phyloP scores from a whole-genome alignment of 768 basidiomycete species.

The Chlorophyllum brunneum region DNA sequence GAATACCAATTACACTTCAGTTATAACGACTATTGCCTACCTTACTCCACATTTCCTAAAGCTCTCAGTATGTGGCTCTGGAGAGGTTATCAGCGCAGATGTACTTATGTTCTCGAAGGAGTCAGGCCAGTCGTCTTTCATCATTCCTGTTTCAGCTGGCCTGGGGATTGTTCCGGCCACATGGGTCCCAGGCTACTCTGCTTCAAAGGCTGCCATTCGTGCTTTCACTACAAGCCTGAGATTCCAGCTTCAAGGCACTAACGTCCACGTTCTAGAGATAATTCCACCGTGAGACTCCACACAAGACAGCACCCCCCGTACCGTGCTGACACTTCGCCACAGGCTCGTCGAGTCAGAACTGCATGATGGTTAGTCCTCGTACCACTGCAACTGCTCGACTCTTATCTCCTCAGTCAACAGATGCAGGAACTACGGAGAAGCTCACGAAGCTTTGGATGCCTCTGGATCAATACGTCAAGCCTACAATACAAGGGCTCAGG shows the following conservation, averaged over 20 bases:
- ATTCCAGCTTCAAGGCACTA: slow-evolving; percentile 37
- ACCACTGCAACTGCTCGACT: neutral
- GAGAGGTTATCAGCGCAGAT: neutral
- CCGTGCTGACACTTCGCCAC: neutral
- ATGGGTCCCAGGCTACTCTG: slow-evolving; percentile 41
- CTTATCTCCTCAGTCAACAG: slow-evolving; percentile 21
- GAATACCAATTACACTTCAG: slow-evolving; percentile 50
- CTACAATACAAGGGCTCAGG: slow-evolving; percentile 21
- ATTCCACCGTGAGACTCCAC: slow-evolving; percentile 42
- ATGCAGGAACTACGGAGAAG: slow-evolving; percentile 41
- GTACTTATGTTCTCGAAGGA: slow-evolving; percentile 22
- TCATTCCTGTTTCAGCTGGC: slow-evolving; percentile 45
- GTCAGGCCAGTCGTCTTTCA: slow-evolving; percentile 37
- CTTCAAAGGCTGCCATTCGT: slow-evolving; percentile 51
- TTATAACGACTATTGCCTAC: slow-evolving; percentile 43
- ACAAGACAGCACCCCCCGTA: neutral
- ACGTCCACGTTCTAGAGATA: slow-evolving; percentile 50
- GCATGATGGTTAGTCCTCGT: slow-evolving; percentile 42
- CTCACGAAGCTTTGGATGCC: slow-evolving; percentile 50
- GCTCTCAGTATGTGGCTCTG: slow-evolving; percentile 37
- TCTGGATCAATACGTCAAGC: slow-evolving; percentile 36
- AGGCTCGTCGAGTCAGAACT: slow-evolving; percentile 58
- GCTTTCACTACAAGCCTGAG: slow-evolving; percentile 43
- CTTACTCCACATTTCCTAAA: slow-evolving; percentile 53
- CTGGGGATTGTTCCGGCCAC: slow-evolving; percentile 39